These are phyloP conservation scores for Aspergillus arachidicola DNA, from an alignment of 2,329 filamentous ascomycete species.

Conservation along the genomic window DNA sequence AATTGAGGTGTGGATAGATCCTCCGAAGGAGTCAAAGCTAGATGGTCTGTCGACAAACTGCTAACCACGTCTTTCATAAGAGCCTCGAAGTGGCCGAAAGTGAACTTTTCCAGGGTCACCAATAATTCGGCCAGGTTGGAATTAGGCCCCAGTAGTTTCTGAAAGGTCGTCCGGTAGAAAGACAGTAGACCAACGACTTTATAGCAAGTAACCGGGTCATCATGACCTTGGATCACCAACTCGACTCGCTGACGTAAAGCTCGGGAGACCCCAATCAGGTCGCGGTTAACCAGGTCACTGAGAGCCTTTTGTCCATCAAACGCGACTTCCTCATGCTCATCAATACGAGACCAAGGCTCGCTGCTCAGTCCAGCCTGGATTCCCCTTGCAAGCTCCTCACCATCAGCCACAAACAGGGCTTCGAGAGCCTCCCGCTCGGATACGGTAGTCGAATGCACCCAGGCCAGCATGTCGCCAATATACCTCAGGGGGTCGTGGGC, in stretches of 20 bases:
- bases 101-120: conserved; percentile 69
- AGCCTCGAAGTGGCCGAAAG: conserved; percentile 78
- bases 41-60: conserved; percentile 71
- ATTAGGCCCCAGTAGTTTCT: conserved; percentile 71
- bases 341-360: conserved; percentile 76
- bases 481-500: conserved; percentile 92
- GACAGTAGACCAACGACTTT: conserved; percentile 84
- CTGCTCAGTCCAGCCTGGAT: conserved; percentile 78
- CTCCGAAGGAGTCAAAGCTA: conserved; percentile 69
- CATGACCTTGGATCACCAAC: conserved; percentile 88
- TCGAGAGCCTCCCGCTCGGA: conserved; percentile 92
- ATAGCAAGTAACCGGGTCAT: conserved; percentile 85
- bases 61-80: conserved; percentile 72
- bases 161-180: conserved; percentile 87
- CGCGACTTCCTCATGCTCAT: conserved; percentile 57
- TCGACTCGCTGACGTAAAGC: conserved; percentile 88
- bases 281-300: conserved; percentile 82
- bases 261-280: conserved; percentile 77
- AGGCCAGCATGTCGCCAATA: conserved; percentile 95
- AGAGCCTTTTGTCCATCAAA: conserved; percentile 84
- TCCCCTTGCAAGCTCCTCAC: conserved; percentile 81
- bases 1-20: conserved; percentile 80
- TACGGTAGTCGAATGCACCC: conserved; percentile 91
- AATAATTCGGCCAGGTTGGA: conserved; percentile 73
- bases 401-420: conserved; percentile 86